These are phyloP conservation scores for Sporothrix globosa DNA, from an alignment of 2,329 filamentous ascomycete species.

Conservation along the genomic window DNA sequence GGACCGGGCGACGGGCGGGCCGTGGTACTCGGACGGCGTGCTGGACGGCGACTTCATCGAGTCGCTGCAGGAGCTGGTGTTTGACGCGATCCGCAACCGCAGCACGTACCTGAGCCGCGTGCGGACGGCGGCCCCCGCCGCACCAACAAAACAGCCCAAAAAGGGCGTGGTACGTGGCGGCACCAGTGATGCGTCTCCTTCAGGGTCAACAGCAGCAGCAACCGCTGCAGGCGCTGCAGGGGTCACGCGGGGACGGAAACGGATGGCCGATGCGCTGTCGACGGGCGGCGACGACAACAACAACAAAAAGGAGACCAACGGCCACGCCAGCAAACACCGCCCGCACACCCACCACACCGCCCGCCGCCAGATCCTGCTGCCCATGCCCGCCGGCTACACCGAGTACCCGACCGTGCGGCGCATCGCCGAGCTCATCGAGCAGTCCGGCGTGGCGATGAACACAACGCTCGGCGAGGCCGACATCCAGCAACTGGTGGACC, in stretches of 20 bases:
- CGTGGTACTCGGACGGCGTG: conserved; percentile 91
- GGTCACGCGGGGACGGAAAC: conserved; percentile 50
- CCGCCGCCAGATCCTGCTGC: conserved; percentile 49
- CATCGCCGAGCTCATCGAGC: conserved; percentile 74
- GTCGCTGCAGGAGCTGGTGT: conserved; percentile 71
- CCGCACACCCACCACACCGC: conserved; percentile 31
- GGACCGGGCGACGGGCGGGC: conserved; percentile 88
- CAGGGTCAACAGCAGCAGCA: neutral
- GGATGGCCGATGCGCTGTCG: conserved; percentile 53
- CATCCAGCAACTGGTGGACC: conserved; percentile 82
- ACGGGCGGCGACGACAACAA: conserved; percentile 38
- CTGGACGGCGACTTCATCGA: conserved; percentile 88
- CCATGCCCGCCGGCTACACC: conserved; percentile 67
- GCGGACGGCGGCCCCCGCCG: conserved; percentile 27
- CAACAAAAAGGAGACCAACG: conserved; percentile 11
- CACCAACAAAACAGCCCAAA: conserved; percentile 41
- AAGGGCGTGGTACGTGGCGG: conserved; percentile 50
- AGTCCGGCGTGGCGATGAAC: conserved; percentile 70
- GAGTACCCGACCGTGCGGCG: conserved; percentile 79
- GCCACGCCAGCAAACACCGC: conserved; percentile 35
- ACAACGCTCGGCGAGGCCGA: conserved; percentile 72
- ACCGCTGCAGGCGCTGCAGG: neutral
- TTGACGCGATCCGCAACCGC: conserved; percentile 70
- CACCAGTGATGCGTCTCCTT: neutral
- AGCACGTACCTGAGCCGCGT: conserved; percentile 66